A percentile compares a stretch with the other conserved stretches of the same genome.
These are phyloP conservation scores for Corchorus olitorius DNA, from an alignment of 345 rosid genomes.

Conservation along the genomic window DNA sequence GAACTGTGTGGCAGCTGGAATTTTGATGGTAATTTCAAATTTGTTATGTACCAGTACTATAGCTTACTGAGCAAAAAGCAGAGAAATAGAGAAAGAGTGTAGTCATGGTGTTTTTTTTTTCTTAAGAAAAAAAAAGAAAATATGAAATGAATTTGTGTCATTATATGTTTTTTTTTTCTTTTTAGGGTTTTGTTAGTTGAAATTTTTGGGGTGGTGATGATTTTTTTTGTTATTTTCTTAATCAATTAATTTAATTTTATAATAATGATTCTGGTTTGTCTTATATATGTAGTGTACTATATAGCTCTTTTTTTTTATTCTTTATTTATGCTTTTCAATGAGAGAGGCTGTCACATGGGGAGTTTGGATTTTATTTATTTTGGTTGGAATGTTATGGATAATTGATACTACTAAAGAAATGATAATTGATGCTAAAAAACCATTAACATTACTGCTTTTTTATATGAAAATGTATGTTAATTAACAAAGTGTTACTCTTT, in stretches of 20 bases:
- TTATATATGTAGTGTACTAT: background rate
- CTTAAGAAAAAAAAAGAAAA: too few species aligned
- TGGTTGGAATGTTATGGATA: background rate
- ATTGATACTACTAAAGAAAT: too few species aligned
- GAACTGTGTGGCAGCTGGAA: constrained; percentile 34
- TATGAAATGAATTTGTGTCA: background rate
- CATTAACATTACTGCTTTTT: too few species aligned
- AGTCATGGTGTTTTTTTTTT: background rate
- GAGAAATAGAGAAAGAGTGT: background rate
- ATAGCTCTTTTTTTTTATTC: too few species aligned
- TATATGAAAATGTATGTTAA: too few species aligned
- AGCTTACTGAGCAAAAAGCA: background rate
- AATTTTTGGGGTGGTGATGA: background rate
- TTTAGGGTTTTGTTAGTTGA: background rate
- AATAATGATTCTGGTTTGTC: background rate
- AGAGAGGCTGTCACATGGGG: background rate
- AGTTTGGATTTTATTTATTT: background rate
- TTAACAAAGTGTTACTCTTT: too few species aligned
- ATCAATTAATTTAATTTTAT: background rate
- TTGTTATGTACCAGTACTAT: background rate
- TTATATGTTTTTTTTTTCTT: too few species aligned
- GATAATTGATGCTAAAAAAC: too few species aligned
- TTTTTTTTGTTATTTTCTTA: background rate
- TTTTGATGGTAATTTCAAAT: background rate
- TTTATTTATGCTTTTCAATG: background rate